phyloP scores from a whole-genome alignment of 805 yeast genomes.

The Candida oleophila region DNA sequence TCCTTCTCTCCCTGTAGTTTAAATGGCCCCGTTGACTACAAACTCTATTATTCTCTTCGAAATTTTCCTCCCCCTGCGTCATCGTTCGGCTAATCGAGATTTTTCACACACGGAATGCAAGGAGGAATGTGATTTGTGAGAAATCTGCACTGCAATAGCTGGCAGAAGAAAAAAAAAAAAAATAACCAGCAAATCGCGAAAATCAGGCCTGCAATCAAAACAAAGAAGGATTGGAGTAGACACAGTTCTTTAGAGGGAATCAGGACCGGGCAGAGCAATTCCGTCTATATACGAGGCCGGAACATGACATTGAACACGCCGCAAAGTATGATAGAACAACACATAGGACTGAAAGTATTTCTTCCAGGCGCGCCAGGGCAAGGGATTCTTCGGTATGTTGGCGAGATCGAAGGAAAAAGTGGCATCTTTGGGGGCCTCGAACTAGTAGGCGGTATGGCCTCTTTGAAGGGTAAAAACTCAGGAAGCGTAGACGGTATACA shows the following conservation, averaged over 20 bases:
- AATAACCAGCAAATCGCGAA: not conserved
- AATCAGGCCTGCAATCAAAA: not conserved
- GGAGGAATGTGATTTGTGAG: not conserved
- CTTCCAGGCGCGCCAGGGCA: constrained; percentile 68
- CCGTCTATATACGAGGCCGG: not conserved
- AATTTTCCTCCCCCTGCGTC: not conserved
- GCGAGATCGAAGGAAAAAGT: constrained; percentile 64
- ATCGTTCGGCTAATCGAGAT: not conserved
- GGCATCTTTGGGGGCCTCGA: constrained; percentile 90
- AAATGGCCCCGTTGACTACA: too few relatives aligned
- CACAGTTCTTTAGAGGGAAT: not conserved
- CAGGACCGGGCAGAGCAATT: not conserved
- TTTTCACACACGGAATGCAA: not conserved
- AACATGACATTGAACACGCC: not conserved
- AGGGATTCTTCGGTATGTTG: constrained; percentile 70
- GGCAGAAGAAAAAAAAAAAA: not conserved
- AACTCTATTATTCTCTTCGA: not conserved
- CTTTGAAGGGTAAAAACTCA: constrained; percentile 72
- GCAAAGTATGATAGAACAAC: constrained; percentile 22
- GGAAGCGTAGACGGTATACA: constrained; percentile 75
- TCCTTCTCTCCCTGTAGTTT: too few relatives aligned
- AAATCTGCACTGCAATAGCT: not conserved
- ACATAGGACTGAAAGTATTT: constrained; percentile 34
- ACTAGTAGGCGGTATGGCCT: constrained; percentile 58
- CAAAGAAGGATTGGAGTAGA: not conserved